A percentile compares a stretch with the other conserved stretches of the same genome.
phyloP scores from a whole-genome alignment of 306 rosid species.

The Fragaria vesca region DNA sequence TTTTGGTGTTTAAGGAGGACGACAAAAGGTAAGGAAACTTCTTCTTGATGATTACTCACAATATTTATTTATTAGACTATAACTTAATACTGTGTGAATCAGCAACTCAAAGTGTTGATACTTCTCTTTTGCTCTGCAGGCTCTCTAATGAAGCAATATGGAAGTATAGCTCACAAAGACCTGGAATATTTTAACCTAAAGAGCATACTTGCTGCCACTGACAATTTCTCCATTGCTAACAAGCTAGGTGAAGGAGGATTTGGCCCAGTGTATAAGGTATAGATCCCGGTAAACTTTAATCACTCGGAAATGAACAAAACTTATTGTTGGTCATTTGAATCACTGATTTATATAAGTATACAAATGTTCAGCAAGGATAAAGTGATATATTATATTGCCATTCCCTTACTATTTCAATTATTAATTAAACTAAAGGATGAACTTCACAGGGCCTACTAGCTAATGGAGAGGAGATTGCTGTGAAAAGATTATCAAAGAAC shows the following conservation, averaged over 20 bases:
- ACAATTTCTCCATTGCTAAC: constrained; percentile 45
- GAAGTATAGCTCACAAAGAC: constrained; percentile 7
- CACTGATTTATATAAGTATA: neutral
- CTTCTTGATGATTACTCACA: neutral
- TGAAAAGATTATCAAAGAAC: constrained; percentile 55
- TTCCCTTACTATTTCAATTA: neutral
- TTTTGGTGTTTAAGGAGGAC: neutral
- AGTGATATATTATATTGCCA: neutral
- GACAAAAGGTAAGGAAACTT: constrained; percentile 7
- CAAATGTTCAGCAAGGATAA: neutral
- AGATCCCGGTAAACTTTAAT: neutral
- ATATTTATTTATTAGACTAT: neutral
- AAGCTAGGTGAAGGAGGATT: constrained; percentile 72
- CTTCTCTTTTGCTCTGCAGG: neutral
- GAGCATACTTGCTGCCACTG: constrained; percentile 40
- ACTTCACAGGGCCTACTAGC: constrained; percentile 28
- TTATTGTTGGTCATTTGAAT: neutral
- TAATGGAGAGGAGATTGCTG: constrained; percentile 31
- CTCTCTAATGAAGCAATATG: neutral
- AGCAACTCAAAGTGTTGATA: neutral
- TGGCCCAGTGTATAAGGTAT: constrained; percentile 62
- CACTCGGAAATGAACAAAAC: neutral
- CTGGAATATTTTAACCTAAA: constrained; percentile 35
- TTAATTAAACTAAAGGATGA: neutral
- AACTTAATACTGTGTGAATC: neutral